Evolutionary conservation across 2,329 filamentous ascomycete genomes (phyloP), one percentile per base, ranked within the genome.

Genomic region (Colletotrichum melonis): DNA sequence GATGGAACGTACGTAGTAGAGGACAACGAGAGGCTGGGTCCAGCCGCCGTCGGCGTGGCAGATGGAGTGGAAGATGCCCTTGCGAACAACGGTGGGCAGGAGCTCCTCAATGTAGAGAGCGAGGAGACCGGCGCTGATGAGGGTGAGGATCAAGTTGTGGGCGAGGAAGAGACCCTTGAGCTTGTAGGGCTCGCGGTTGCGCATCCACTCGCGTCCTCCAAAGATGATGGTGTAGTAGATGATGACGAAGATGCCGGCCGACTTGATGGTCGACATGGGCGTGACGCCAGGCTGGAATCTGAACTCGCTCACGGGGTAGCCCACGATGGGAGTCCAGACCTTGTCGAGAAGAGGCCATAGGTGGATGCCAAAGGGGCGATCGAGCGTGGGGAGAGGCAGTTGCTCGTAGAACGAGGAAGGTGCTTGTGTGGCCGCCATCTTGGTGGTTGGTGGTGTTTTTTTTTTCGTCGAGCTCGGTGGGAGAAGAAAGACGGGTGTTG

Each of bases 261-360:
- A 92, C 84, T 93, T 93, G 79, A 98, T 87, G 4, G 95, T 98
- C 68, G 95, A 98, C 90, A 98, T 93, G 75, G 95, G 94, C 35
- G 95, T 98, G 83, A 91, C 87, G 80, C 94, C 94, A 56, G 92
- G 89, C 74, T 92, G 88, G 85, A 98, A 98, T 76, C 89, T 86
- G 87, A 98, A 98, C 75, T 98, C 92, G 77, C 94, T 92, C 75
- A 94, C 92, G 76, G 94, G 92, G 85, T 96, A 97, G 80, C 96
- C 96, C 72, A 90, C 89, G 76, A 95, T 87, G 71, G 88, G 83
- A 82, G 93, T 92, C 85, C 93, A 98, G 78, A 88, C 92, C 87
- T 95, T 94, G 86, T 93, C 93, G 90, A 98, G 98, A 85, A 97
- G 91, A 78, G 96, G 95, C 97, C 97, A 98, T 84, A 98, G 86